Evolutionary conservation across 2,329 filamentous ascomycete species (phyloP).

Genomic region (Fusarium devonianum): DNA sequence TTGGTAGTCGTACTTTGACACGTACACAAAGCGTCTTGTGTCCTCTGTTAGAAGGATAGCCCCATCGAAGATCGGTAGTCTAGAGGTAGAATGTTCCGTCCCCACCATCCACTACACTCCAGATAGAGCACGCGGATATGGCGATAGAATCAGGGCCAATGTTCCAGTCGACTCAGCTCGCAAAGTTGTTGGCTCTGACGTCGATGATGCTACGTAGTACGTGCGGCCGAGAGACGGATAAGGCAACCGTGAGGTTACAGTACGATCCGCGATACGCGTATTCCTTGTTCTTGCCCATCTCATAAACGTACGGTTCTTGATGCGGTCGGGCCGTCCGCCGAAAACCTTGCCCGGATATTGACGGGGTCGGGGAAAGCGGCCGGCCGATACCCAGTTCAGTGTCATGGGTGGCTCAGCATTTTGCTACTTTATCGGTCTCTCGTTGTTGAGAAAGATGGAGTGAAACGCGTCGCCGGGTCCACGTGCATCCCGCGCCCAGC

Average conservation of each 20-base stretch:
- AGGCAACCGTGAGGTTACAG: conserved; percentile 1
- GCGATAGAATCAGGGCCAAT: conserved; percentile 11
- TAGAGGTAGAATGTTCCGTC: conserved; percentile 1
- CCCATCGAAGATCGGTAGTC: too few species aligned
- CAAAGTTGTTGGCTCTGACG: conserved; percentile 5
- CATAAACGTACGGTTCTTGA: conserved; percentile 28
- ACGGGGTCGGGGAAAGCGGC: conserved; percentile 14
- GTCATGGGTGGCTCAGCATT: too few species aligned
- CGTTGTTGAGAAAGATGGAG: conserved; percentile 18
- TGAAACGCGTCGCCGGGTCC: conserved; percentile 23
- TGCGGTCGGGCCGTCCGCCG: conserved; percentile 18
- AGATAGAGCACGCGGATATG: conserved; percentile 4
- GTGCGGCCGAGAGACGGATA: background rate
- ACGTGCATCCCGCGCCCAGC: conserved; percentile 23
- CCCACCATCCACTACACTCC: conserved; percentile 14
- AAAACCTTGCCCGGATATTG: conserved; percentile 9
- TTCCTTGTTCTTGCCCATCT: conserved; percentile 3
- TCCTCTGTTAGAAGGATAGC: too few species aligned
- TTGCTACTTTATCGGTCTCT: conserved; percentile 2
- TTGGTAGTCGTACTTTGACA: conserved; percentile 16
- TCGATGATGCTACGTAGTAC: conserved; percentile 15
- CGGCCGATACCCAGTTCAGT: too few species aligned
- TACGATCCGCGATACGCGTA: conserved; percentile 2
- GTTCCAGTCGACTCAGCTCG: conserved; percentile 1
- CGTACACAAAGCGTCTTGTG: conserved; percentile 27